Evolutionary conservation across 2,329 filamentous ascomycete genomes (phyloP).

Genomic region (Zymoseptoria brevis): DNA sequence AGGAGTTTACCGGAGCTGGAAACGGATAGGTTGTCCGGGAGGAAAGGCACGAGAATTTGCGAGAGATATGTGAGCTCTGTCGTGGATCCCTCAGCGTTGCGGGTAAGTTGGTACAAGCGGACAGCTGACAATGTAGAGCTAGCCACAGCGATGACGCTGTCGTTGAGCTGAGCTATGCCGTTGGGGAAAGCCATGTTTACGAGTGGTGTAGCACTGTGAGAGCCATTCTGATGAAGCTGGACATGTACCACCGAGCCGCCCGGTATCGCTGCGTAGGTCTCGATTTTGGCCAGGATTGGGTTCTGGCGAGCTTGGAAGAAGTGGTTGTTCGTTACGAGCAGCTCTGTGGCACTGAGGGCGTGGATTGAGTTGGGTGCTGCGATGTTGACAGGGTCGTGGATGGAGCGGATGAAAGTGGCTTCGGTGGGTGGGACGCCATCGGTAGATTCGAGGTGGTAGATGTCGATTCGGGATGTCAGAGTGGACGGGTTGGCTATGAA

Average conservation of each 20-base stretch:
- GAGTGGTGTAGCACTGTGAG: slow-evolving; percentile 14
- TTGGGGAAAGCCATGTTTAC: slow-evolving; percentile 36
- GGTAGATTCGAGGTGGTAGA: slow-evolving; percentile 29
- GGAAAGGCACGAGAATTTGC: slow-evolving; percentile 22
- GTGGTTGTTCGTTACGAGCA: slow-evolving; percentile 40
- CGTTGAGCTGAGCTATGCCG: slow-evolving; percentile 33
- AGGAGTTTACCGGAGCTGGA: slow-evolving; percentile 33
- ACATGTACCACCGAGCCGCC: slow-evolving; percentile 33
- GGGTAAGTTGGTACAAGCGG: slow-evolving; percentile 28
- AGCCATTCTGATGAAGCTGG: slow-evolving; percentile 18
- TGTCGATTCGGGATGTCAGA: slow-evolving; percentile 29
- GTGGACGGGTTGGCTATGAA: slow-evolving; percentile 36
- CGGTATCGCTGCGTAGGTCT: slow-evolving; percentile 33
- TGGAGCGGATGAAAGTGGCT: slow-evolving; percentile 26
- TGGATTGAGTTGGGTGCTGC: slow-evolving; percentile 35
- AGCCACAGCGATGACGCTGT: slow-evolving; percentile 32
- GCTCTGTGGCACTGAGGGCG: slow-evolving; percentile 25
- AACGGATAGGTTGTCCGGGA: slow-evolving; percentile 35
- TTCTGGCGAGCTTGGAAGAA: slow-evolving; percentile 26
- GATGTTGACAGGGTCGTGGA: slow-evolving; percentile 27
- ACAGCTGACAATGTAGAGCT: slow-evolving; percentile 30
- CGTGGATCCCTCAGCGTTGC: not conserved
- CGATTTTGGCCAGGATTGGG: slow-evolving; percentile 28
- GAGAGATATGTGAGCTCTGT: slow-evolving; percentile 10
- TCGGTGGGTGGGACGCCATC: slow-evolving; percentile 4